Conservation (phyloP, 2,329 filamentous ascomycete genomes). For the Alternaria metachromatica region DNA sequence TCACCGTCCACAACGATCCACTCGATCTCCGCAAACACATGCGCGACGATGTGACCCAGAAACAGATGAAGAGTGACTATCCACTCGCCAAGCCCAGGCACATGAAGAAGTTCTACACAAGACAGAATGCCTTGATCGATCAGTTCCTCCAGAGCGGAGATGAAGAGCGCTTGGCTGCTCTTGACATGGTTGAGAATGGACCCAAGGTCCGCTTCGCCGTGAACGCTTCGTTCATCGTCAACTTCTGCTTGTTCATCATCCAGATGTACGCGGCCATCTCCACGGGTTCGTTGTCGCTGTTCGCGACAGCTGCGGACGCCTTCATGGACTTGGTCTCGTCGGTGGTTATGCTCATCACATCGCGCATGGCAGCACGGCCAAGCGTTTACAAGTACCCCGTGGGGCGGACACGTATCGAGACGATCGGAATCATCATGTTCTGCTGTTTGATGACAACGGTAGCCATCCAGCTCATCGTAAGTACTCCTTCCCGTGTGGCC, state of each 20-base stretch:
- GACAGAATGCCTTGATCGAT: conserved; percentile 51
- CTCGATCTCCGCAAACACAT: conserved; percentile 45
- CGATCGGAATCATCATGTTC: conserved; percentile 70
- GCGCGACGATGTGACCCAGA: conserved; percentile 47
- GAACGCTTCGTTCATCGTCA: conserved; percentile 48
- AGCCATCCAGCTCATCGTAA: conserved; percentile 66
- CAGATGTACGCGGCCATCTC: conserved; percentile 65
- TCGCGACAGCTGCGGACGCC: conserved; percentile 70
- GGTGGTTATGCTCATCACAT: conserved; percentile 67
- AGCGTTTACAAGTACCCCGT: conserved; percentile 70
- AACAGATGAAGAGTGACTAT: conserved; percentile 53
- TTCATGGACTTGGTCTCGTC: conserved; percentile 72
- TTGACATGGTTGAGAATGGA: conserved; percentile 59
- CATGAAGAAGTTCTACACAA: conserved; percentile 49
- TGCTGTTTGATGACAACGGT: conserved; percentile 72
- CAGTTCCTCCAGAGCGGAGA: conserved; percentile 63
- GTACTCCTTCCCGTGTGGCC: conserved; percentile 26
- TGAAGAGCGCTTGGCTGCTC: conserved; percentile 60
- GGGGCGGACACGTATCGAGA: conserved; percentile 68
- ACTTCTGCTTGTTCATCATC: conserved; percentile 61
- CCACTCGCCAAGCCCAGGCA: conserved; percentile 11
- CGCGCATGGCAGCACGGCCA: conserved; percentile 64
- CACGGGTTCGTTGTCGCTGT: conserved; percentile 66
- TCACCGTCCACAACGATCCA: conserved; percentile 41
- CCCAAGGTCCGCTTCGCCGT: conserved; percentile 50